Percentiles rank a stretch among this genome's conserved stretches.
Evolutionary conservation across 352 stramenopile species (phyloP).

Genomic region (Phytophthora pseudosyringae): DNA sequence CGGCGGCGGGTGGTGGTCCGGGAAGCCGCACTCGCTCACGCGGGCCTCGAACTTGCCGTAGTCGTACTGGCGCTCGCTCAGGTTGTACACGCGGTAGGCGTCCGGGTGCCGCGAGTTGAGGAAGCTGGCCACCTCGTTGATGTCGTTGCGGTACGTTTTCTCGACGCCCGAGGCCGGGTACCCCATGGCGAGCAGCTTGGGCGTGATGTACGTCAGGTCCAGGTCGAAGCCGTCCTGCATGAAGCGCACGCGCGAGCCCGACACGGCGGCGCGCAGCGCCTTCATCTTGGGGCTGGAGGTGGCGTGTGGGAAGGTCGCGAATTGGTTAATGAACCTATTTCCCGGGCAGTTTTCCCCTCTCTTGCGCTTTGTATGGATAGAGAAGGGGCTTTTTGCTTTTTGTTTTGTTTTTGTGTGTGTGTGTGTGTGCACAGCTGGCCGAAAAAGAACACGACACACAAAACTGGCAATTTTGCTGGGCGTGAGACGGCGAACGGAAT

Average conservation of each 20-base stretch:
- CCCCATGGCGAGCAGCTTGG: constrained; percentile 80
- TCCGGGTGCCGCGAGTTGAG: constrained; percentile 72
- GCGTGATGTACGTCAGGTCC: constrained; percentile 89
- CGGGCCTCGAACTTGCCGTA: constrained; percentile 75
- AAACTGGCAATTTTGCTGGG: constrained; percentile 2
- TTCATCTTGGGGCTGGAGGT: constrained; percentile 53
- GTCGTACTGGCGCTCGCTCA: constrained; percentile 85
- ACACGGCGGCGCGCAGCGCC: constrained; percentile 76
- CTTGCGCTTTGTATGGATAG: not conserved
- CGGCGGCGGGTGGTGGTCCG: constrained; percentile 81
- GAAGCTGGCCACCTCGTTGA: constrained; percentile 74
- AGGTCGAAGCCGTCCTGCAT: constrained; percentile 85
- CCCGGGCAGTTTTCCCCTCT: not conserved
- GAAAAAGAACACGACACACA: constrained; percentile 3
- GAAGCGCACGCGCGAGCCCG: constrained; percentile 84
- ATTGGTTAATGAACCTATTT: constrained; percentile 24
- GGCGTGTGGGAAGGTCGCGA: not conserved
- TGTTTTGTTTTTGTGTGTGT: too few species aligned
- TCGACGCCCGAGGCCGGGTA: constrained; percentile 84
- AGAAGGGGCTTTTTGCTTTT: not conserved
- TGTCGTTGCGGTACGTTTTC: constrained; percentile 89
- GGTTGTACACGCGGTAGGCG: constrained; percentile 82
- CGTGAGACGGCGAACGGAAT: not conserved
- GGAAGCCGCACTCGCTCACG: constrained; percentile 81
- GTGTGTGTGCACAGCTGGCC: constrained; percentile 16